Evolutionary conservation across 2,329 filamentous ascomycete genomes (phyloP), one percentile per base, ranked within the genome.

Genomic region (Aspergillus caelatus): DNA sequence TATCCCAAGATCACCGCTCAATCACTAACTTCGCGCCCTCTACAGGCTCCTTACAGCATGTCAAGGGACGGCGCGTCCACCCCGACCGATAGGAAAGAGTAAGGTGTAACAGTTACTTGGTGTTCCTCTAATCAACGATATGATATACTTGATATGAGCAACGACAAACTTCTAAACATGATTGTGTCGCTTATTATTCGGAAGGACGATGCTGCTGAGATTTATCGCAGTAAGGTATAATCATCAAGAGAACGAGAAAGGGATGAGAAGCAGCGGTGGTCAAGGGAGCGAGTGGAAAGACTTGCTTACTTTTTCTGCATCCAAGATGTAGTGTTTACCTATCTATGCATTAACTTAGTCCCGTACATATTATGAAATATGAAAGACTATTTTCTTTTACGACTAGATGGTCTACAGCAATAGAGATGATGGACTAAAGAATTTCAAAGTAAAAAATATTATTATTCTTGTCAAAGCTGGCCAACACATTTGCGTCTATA

Each of bases 31-130:
- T 1, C 3, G 26, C 26, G 1, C 10, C 19, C 36, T 23, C 16
- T 16, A 30, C 66, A 91, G 89, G 89, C 89, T 53, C 89, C 89
- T 0, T 91, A 91, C 71, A 91, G 88, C 73, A 89, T 91, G 87
- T 89, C 89, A 10, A 80, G 81, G 53, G 86, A 83, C 67, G 88
- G 88, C 23, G 84, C 86, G 1, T 84, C 85, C 14, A 91, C 89
- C 3, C 89, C 88, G 16, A 81, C 81, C 34, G 74, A 74, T 56
- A 64, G 62, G 11, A 74, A 74, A 55, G 68, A 71, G 26, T 71
- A 68, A 64, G 55, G 11, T 52, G 48, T 6, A n/a, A 21, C n/a
- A 26, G 23, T 53, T n/a, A 34, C 50, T 48, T 61, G 32, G 28
- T 52, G 28, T 6, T 4, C 19, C 16, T 26, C 48, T 36, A n/a